Conservation (phyloP, 2,329 filamentous ascomycete genomes). For the Bipolaris victoriae region DNA sequence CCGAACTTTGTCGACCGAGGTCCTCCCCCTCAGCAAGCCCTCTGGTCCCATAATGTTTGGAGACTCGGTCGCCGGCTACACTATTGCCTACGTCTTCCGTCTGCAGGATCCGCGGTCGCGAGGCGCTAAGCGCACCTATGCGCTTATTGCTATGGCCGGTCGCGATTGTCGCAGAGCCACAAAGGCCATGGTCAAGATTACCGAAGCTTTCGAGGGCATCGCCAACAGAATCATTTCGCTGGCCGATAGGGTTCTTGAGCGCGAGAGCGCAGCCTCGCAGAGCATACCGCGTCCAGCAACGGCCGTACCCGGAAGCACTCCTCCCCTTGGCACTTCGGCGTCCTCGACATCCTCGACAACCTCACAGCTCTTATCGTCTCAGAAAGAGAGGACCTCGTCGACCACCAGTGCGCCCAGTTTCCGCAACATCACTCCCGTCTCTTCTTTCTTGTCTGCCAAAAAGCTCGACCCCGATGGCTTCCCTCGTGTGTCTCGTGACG, state of each 20-base stretch:
- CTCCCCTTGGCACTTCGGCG: slow-evolving; percentile 40
- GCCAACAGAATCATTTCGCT: slow-evolving; percentile 58
- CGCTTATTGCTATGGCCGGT: slow-evolving; percentile 62
- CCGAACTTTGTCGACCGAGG: slow-evolving; percentile 63
- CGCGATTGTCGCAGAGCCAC: slow-evolving; percentile 61
- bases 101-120: slow-evolving; percentile 64
- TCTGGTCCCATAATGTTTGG: slow-evolving; percentile 66
- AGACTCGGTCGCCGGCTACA: slow-evolving; percentile 62
- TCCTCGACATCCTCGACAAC: slow-evolving; percentile 37
- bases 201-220: slow-evolving; percentile 58
- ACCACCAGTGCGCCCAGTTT: slow-evolving; percentile 41
- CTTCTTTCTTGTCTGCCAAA: slow-evolving; percentile 64
- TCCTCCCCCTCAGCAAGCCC: slow-evolving; percentile 61
- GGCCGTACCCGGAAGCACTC: slow-evolving; percentile 36
- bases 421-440: slow-evolving; percentile 61
- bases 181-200: slow-evolving; percentile 50
- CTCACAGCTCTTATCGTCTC: slow-evolving; percentile 37
- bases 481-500: slow-evolving; percentile 58
- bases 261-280: slow-evolving; percentile 40
- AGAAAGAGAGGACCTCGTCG: slow-evolving; percentile 37
- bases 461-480: slow-evolving; percentile 63
- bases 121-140: slow-evolving; percentile 63
- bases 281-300: slow-evolving; percentile 35
- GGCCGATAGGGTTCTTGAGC: slow-evolving; percentile 49
- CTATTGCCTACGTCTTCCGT: slow-evolving; percentile 65